Evolutionary conservation across 1,284 basidiomycete species (phyloP), one percentile per base, ranked within the genome.

Genomic region (Moesziomyces antarcticus): DNA sequence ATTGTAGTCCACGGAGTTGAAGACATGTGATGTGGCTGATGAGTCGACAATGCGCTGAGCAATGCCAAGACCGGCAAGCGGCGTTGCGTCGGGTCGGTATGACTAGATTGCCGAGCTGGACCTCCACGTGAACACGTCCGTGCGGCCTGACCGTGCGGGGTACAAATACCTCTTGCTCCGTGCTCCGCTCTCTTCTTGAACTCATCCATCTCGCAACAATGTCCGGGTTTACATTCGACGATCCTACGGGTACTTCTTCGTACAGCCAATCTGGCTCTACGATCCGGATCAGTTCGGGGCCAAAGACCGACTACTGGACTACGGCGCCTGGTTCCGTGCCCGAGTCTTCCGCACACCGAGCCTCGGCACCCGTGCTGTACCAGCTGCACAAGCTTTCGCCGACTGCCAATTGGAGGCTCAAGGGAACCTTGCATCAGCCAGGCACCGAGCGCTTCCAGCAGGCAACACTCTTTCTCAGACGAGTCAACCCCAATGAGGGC

Each of bases 271-370:
- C 41, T 8, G 25, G 11, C 9, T 25, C 46, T 10, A 33, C 42
- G 14, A 52, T 71, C 40, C 22, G 33, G 9, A 51, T 71, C 24
- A n/a, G 22, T 9, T 65, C 68, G 22, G 57, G 57, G 2, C 20
- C 49, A 1, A 44, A 49, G 25, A 71, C 68, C 16, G 68, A 71
- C 37, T 71, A 61, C 62, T 71, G 68, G 68, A 59, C 61, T 11
- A 65, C 68, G 3, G 68, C 68, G 8, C 45, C 52, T 0, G 54
- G 50, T 0, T 71, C 68, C 7, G 16, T 37, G 14, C 68, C 68
- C 25, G 68, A 71, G 21, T 65, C 61, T 9, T 51, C 57, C 8
- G 68, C 68, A 7, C 68, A 65, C 16, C 68, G 68, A 33, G 42
- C 49, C 6, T 52, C 56, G 18, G 62, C 62, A 6, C 68, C 68